Percentiles rank a stretch among this genome's conserved stretches.
phyloP scores from a whole-genome alignment of 1,139 yeast genomes.

The Sugiyamaella xylanicola region DNA sequence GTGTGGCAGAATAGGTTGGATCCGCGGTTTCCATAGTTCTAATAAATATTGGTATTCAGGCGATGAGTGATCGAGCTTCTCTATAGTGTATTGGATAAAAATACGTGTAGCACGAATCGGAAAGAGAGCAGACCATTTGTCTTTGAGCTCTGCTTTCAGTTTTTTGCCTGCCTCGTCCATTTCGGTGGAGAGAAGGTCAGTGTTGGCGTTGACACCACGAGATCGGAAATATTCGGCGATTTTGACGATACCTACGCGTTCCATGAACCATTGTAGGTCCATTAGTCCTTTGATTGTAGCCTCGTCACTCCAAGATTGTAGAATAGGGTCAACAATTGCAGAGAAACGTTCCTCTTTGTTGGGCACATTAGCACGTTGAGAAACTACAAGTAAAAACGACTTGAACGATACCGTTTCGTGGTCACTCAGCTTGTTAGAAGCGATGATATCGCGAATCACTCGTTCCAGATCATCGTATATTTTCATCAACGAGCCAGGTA shows the following conservation, averaged over 20 bases:
- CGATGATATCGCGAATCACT: slow-evolving; percentile 72
- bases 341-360: slow-evolving; percentile 75
- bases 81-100: slow-evolving; percentile 92
- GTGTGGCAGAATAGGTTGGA: slow-evolving; percentile 89
- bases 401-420: slow-evolving; percentile 94
- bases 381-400: slow-evolving; percentile 86
- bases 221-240: slow-evolving; percentile 88
- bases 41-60: slow-evolving; percentile 73
- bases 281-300: slow-evolving; percentile 84
- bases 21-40: slow-evolving; percentile 87
- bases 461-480: slow-evolving; percentile 80
- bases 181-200: slow-evolving; percentile 71
- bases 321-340: slow-evolving; percentile 87
- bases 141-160: slow-evolving; percentile 74
- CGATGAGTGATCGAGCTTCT: slow-evolving; percentile 76
- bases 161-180: slow-evolving; percentile 91
- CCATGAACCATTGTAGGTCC: slow-evolving; percentile 97
- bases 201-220: slow-evolving; percentile 74
- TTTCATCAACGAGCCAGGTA: slow-evolving; percentile 85
- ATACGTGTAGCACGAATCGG: slow-evolving; percentile 96
- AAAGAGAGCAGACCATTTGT: slow-evolving; percentile 91
- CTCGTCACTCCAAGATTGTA: slow-evolving; percentile 90
- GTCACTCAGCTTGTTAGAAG: slow-evolving; percentile 71
- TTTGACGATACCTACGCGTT: slow-evolving; percentile 88
- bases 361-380: slow-evolving; percentile 77